Conservation (phyloP, 306 rosid species). For the Quercus mongolica region DNA sequence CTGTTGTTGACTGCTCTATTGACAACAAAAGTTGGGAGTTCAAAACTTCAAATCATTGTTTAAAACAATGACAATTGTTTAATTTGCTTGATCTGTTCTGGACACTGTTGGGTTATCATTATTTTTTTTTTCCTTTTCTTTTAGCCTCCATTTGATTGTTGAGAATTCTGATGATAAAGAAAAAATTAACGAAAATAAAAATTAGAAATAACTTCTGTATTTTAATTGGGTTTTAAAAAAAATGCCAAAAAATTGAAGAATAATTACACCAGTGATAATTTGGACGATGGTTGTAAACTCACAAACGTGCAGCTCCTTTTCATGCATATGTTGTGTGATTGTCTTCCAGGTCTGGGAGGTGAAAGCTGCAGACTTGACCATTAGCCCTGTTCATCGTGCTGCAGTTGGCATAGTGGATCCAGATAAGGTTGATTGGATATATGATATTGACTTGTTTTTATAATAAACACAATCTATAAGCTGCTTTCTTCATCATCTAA, state of each 20-base stretch:
- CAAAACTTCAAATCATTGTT: background rate
- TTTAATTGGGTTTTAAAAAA: background rate
- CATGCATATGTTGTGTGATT: background rate
- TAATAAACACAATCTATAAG: constrained; percentile 5
- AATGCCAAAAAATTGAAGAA: background rate
- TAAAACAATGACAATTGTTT: background rate
- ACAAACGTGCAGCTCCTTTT: background rate
- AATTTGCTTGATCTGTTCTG: background rate
- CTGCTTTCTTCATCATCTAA: constrained; percentile 17
- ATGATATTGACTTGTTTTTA: background rate
- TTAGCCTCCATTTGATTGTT: background rate
- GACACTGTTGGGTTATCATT: background rate
- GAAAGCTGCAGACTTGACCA: constrained; percentile 92
- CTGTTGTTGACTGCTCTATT: background rate
- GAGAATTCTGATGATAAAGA: background rate
- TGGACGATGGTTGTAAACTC: background rate
- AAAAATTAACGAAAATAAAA: background rate
- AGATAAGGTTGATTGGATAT: constrained; percentile 50
- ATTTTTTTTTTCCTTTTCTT: background rate
- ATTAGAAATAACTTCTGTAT: too few species aligned
- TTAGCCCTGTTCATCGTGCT: constrained; percentile 92
- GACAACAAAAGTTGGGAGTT: background rate
- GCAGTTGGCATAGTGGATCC: constrained; percentile 78
- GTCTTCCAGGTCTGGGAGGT: constrained; percentile 90
- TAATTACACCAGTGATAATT: background rate